These are phyloP conservation scores for Lipomyces lipofer DNA, from an alignment of 805 yeast genomes.

Conservation along the genomic window DNA sequence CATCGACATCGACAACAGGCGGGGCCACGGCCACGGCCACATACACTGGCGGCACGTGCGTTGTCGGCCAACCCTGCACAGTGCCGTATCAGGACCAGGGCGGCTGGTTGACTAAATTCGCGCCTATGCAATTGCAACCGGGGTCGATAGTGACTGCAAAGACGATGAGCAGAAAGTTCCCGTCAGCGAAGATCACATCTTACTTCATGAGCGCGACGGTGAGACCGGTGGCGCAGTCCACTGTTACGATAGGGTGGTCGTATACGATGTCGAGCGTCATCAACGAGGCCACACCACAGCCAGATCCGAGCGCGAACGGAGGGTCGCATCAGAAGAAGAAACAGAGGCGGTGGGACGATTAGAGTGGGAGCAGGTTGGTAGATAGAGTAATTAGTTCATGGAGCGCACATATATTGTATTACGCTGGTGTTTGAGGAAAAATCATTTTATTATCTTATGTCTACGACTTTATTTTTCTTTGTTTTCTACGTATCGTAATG, in stretches of 20 bases:
- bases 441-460: not conserved
- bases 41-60: constrained; percentile 36
- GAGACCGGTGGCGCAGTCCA: constrained; percentile 55
- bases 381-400: no score
- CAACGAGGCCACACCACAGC: constrained; percentile 63
- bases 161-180: constrained; percentile 63
- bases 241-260: constrained; percentile 84
- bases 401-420: no score
- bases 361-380: not conserved
- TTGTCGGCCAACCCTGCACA: constrained; percentile 50
- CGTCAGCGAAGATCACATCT: constrained; percentile 63
- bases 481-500: not conserved
- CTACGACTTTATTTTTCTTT: not conserved
- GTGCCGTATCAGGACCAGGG: constrained; percentile 78
- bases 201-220: constrained; percentile 52
- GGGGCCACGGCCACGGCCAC: constrained; percentile 43
- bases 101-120: constrained; percentile 67
- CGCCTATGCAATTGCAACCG: constrained; percentile 95
- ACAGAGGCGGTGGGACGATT: constrained; percentile 23
- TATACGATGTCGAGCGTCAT: constrained; percentile 61
- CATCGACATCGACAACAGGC: constrained; percentile 45
- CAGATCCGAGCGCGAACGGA: constrained; percentile 17
- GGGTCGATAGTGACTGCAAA: constrained; percentile 62
- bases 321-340: constrained; percentile 6
- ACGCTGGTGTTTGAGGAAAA: not conserved